phyloP scores from a whole-genome alignment of 2,329 filamentous ascomycete genomes.

The Ilyonectria mors-panacis region DNA sequence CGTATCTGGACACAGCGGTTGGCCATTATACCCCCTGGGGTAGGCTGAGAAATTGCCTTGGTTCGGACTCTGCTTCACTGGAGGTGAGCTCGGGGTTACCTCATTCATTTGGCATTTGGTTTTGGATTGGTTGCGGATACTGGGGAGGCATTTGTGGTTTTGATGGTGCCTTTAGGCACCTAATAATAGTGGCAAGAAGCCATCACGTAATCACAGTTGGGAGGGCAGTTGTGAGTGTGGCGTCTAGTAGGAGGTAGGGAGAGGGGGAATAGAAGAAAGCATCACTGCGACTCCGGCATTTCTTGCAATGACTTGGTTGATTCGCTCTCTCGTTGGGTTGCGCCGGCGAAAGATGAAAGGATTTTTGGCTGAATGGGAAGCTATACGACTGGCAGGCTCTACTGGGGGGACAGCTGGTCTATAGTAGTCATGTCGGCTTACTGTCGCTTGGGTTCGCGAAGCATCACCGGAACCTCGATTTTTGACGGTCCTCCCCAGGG shows the following conservation, averaged over 20 bases:
- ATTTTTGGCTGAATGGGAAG: neutral
- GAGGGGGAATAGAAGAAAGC: constrained; percentile 4
- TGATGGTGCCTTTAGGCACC: neutral
- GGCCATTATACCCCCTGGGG: constrained; percentile 15
- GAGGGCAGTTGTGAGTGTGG: neutral
- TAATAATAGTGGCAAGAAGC: neutral
- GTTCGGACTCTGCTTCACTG: constrained; percentile 5
- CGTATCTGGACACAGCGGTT: constrained; percentile 15
- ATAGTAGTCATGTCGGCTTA: neutral
- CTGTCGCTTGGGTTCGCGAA: constrained; percentile 35
- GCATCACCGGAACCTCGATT: constrained; percentile 42
- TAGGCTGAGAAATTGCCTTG: neutral
- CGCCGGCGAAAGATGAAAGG: neutral
- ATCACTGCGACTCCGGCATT: constrained; percentile 3
- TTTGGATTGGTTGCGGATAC: neutral
- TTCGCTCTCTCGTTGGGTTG: neutral
- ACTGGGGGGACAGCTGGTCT: neutral
- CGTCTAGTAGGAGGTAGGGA: neutral
- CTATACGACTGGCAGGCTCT: neutral
- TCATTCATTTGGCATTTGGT: constrained; percentile 7
- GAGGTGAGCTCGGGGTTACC: constrained; percentile 3
- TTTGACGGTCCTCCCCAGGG: constrained; percentile 48
- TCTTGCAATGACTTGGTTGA: neutral
- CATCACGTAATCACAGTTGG: constrained; percentile 1
- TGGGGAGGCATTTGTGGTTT: neutral